Base-by-base conservation (phyloP, 768 basidiomycete genomes). In the Gloeophyllum trabeum region DNA sequence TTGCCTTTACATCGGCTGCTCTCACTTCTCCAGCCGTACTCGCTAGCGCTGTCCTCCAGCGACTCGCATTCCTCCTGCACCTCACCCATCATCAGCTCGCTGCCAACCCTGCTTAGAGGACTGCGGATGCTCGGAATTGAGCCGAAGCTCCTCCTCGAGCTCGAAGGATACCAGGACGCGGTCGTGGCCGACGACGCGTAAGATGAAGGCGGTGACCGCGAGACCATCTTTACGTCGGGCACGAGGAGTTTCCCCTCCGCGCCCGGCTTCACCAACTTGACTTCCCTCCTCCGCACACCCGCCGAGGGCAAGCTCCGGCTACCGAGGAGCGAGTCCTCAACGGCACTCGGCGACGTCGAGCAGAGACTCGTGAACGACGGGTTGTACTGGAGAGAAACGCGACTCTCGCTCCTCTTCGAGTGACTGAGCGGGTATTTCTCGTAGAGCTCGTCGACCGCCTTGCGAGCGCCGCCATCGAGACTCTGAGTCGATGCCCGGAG, bases 221-320 rank as follows among this genome's bases (percentile, higher is more conserved):
- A 42, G 47, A 58, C 64, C 49, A 56, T 60, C 46, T 62, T 57
- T 24, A 71, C 61, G 28, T 70, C 61, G 3, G 72, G 73, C 7
- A 74, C 69, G 3, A 83, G 64, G 7, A 85, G 66, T 45, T 75
- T 77, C 42, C 81, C 82, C 54, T 82, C 70, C 0, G 75, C 79
- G 32, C 71, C 73, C 4, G 66, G 67, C 46, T 70, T 65, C n/a
- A 85, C 54, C 3, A 85, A 58, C 4, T 69, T 64, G 3, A 70
- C 73, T 53, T 76, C 78, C 26, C 69, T 67, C 35, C 65, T 60
- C 10, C 62, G 65, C 35, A 58, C 51, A 22, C 62, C 54, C 2
- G 66, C 50, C 2, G 64, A 59, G 7, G 61, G 56, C 2, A 66
- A 56, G 16, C 62, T 45, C 1, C 60, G 56, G 1, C 63, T 48